Percentiles rank a stretch among this genome's conserved stretches.
phyloP scores from a whole-genome alignment of 495 filamentous ascomycete genomes.

The Penicilliopsis zonata region DNA sequence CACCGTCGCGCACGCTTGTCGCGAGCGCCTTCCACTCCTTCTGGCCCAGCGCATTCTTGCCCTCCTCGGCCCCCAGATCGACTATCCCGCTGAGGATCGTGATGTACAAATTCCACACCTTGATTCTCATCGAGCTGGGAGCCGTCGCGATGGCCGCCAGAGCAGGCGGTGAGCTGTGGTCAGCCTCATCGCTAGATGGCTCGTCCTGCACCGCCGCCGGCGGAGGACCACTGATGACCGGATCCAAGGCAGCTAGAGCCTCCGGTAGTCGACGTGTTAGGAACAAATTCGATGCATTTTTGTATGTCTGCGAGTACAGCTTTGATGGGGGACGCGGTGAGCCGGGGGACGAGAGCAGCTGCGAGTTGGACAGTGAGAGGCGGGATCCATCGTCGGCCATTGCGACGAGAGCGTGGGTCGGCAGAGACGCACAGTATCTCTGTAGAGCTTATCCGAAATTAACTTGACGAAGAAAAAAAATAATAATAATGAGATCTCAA shows the following conservation, averaged over 20 bases:
- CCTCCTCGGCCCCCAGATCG: conserved; percentile 81
- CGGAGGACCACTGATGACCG: conserved; percentile 48
- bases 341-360: conserved; percentile 35
- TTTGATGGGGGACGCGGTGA: conserved; percentile 48
- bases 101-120: conserved; percentile 94
- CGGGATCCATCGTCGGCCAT: conserved; percentile 23
- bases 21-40: conserved; percentile 73
- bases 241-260: conserved; percentile 68
- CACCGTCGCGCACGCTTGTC: conserved; percentile 69
- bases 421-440: neutral
- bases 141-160: conserved; percentile 61
- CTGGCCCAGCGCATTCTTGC: conserved; percentile 72
- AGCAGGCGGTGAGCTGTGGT: conserved; percentile 14
- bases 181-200: conserved; percentile 22
- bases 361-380: conserved; percentile 29
- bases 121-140: conserved; percentile 69
- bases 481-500: no score
- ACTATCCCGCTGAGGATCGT: conserved; percentile 83
- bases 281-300: conserved; percentile 82
- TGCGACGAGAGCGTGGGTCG: conserved; percentile 5
- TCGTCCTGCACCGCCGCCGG: conserved; percentile 22
- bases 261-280: conserved; percentile 85
- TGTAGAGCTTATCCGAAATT: neutral
- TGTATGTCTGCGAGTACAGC: conserved; percentile 53
- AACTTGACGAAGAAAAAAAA: neutral